These are phyloP conservation scores for Cercospora sp. DNA, from an alignment of 2,329 filamentous ascomycete species.

Conservation along the genomic window DNA sequence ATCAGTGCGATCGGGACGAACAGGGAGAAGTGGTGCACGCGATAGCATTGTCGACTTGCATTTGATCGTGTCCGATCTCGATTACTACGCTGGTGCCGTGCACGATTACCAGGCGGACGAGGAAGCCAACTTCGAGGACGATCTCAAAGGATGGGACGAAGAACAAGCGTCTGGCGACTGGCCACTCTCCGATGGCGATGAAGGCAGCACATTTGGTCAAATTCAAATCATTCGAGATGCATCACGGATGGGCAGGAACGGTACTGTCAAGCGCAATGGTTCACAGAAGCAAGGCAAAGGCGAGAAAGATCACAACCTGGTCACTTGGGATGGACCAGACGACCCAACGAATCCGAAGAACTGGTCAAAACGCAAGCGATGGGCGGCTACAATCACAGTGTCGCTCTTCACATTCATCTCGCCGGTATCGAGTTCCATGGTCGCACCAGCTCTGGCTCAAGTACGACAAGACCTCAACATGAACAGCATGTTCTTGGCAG, in stretches of 20 bases:
- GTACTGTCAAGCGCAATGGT: slow-evolving; percentile 32
- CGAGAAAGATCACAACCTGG: slow-evolving; percentile 40
- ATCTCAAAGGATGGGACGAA: slow-evolving; percentile 35
- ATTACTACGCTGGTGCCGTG: slow-evolving; percentile 42
- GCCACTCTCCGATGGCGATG: slow-evolving; percentile 28
- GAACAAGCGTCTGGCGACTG: slow-evolving; percentile 29
- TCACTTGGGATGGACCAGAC: slow-evolving; percentile 50
- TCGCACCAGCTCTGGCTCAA: slow-evolving; percentile 40
- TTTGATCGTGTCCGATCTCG: slow-evolving; percentile 40
- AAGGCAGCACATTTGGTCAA: slow-evolving; percentile 35
- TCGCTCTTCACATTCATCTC: slow-evolving; percentile 45
- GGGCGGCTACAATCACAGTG: slow-evolving; percentile 48
- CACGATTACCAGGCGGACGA: slow-evolving; percentile 40
- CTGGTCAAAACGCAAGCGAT: slow-evolving; percentile 47
- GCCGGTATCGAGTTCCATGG: slow-evolving; percentile 43
- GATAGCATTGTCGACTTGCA: slow-evolving; percentile 40
- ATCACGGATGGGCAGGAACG: slow-evolving; percentile 31
- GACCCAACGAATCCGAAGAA: slow-evolving; percentile 53
- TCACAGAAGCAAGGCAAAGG: slow-evolving; percentile 36
- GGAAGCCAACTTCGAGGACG: slow-evolving; percentile 34
- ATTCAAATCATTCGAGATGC: slow-evolving; percentile 36
- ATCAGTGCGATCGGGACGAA: slow-evolving; percentile 31
- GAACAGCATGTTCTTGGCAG: slow-evolving; percentile 23
- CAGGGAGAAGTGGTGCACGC: slow-evolving; percentile 32
- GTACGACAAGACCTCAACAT: slow-evolving; percentile 35